Evolutionary conservation across 208 protist genomes (phyloP), one percentile per base, ranked within the genome.

Genomic region (Jaenimonas drosophilae): DNA sequence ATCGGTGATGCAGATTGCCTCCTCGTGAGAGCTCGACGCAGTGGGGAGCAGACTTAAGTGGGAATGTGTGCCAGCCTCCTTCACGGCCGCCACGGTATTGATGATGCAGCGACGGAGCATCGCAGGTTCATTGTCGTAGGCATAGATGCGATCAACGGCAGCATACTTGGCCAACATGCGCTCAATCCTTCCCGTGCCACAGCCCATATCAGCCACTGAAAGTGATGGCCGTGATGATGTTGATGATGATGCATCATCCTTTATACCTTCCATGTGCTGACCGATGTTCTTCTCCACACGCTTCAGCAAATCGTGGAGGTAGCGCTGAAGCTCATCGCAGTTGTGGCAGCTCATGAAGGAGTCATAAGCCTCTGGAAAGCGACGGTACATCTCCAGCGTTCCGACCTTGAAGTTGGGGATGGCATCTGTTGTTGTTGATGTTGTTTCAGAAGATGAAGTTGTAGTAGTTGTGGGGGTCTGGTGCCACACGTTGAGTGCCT

Each of bases 311-410:
- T 64, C 54, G 16, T 72, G 25, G n/a, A 82, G 60, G 30, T 56
- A 62, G 19, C 36, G 14, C 27, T 66, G 38, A 25, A 91, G 27
- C 5, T 59, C 63, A 20, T 24, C 44, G 45, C 82, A 91, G 52
- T 88, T 58, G 58, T 91, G 83, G 31, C 60, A 53, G 7, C 50
- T 30, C 83, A 91, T 91, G 42, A 91, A 59, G 20, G 70, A 26
- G 25, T 91, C 83, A 50, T 91, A 91, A 9, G 72, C 76, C 29
- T 71, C 39, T 0, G 83, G 72, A 44, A 88, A 88, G 2, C 77
- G 75, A 2, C 62, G 34, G 62, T 91, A 91, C 64, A 91, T 86
- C 48, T 91, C 83, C 27, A 75, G 39, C 6, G 76, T 78, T n/a
- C 83, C 83, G 4, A 91, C 83, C 43, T 83, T 85, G 56, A 78